Evolutionary conservation across 495 filamentous ascomycete species (phyloP).

Genomic region (Immersiella caudata): DNA sequence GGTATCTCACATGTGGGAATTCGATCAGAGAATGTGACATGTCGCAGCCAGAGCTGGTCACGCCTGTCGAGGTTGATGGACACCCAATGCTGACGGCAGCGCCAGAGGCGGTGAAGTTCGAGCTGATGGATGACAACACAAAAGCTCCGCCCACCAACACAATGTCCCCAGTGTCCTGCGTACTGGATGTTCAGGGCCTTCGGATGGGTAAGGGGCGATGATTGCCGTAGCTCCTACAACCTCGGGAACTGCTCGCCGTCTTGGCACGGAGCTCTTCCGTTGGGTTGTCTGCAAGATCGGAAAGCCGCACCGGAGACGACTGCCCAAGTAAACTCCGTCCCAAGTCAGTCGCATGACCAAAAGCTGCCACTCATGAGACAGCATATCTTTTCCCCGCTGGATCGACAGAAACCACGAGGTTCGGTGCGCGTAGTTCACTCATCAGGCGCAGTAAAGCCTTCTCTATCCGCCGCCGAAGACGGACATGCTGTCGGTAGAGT

Average conservation of each 20-base stretch:
- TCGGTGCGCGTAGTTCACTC: background rate
- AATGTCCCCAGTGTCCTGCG: background rate
- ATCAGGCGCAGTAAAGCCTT: background rate
- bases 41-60: slow-evolving; percentile 8
- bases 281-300: background rate
- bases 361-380: background rate
- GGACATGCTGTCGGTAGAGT: background rate
- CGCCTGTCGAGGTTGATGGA: background rate
- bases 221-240: background rate
- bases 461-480: slow-evolving; percentile 12
- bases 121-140: background rate
- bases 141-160: background rate
- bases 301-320: background rate
- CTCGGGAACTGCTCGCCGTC: background rate
- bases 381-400: background rate
- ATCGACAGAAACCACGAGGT: background rate
- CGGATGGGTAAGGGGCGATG: background rate
- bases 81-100: background rate
- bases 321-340: background rate
- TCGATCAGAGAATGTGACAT: background rate
- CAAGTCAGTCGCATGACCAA: background rate
- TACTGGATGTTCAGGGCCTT: background rate
- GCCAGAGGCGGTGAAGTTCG: background rate
- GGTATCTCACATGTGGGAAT: background rate
- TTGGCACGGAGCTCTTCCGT: background rate